Conservation (phyloP, 805 yeast genomes). For the Sungouiozyma ichnusensis region DNA sequence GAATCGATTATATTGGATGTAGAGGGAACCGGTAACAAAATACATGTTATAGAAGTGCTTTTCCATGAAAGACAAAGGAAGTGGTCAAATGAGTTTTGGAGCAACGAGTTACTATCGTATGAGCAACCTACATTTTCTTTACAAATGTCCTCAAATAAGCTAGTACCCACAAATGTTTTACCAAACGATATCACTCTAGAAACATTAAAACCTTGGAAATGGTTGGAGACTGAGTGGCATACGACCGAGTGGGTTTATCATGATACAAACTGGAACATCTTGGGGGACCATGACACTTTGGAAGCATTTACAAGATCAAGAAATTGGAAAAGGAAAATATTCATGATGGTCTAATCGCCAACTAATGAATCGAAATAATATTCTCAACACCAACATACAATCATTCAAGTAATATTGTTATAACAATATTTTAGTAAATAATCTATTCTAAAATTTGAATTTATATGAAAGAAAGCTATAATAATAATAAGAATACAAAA, state of each 20-base stretch:
- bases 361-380: constrained; percentile 1
- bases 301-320: constrained; percentile 22
- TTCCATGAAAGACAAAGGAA: constrained; percentile 25
- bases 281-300: constrained; percentile 18
- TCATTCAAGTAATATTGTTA: constrained; percentile 1
- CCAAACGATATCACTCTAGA: background rate
- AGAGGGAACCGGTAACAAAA: background rate
- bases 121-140: constrained; percentile 16
- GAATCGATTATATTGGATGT: background rate
- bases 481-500: background rate
- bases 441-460: background rate
- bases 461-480: background rate
- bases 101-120: constrained; percentile 13
- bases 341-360: constrained; percentile 1
- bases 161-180: background rate
- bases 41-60: constrained; percentile 13
- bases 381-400: background rate
- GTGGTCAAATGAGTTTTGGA: constrained; percentile 21
- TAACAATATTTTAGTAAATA: too few species aligned
- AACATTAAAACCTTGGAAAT: constrained; percentile 14
- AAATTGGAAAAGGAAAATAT: constrained; percentile 17
- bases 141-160: background rate
- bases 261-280: constrained; percentile 19
- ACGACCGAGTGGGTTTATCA: constrained; percentile 18
- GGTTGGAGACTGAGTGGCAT: constrained; percentile 24